Evolutionary conservation across 2,329 filamentous ascomycete genomes (phyloP).

Genomic region (Aspergillus chevalieri): DNA sequence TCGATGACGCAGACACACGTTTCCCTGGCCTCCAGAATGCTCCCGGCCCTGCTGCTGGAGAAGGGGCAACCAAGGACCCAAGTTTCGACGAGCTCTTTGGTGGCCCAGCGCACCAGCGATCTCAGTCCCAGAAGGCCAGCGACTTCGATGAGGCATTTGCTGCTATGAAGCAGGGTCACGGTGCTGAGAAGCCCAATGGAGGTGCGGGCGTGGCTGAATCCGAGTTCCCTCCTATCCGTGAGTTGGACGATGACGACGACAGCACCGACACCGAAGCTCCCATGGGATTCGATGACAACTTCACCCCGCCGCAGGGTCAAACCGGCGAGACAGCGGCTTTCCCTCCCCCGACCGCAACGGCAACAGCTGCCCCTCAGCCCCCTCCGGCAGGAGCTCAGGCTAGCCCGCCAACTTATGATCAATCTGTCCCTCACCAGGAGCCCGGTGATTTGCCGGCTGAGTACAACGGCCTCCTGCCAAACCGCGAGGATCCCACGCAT

Average conservation of each 20-base stretch:
- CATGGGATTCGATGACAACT: slow-evolving; percentile 84
- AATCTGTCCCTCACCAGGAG: slow-evolving; percentile 17
- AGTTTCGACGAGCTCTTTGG: slow-evolving; percentile 44
- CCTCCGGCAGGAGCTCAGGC: slow-evolving; percentile 53
- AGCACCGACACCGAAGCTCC: slow-evolving; percentile 62
- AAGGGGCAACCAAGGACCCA: slow-evolving; percentile 27
- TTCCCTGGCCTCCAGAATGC: slow-evolving; percentile 30
- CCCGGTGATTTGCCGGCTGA: slow-evolving; percentile 28
- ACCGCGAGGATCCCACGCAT: slow-evolving; percentile 34
- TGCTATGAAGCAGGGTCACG: slow-evolving; percentile 42
- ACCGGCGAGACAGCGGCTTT: slow-evolving; percentile 27
- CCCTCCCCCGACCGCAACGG: slow-evolving; percentile 35
- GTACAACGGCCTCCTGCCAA: slow-evolving; percentile 36
- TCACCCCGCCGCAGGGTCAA: slow-evolving; percentile 53
- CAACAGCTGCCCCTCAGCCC: slow-evolving; percentile 19
- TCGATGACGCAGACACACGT: slow-evolving; percentile 24
- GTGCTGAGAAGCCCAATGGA: slow-evolving; percentile 15
- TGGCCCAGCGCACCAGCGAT: slow-evolving; percentile 37
- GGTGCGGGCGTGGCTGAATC: slow-evolving; percentile 30
- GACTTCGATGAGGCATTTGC: slow-evolving; percentile 45
- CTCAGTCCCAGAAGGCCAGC: slow-evolving; percentile 40
- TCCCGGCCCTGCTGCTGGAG: slow-evolving; percentile 37
- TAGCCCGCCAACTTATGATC: slow-evolving; percentile 46
- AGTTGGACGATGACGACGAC: slow-evolving; percentile 75
- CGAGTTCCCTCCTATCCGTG: slow-evolving; percentile 92